Percentiles rank a stretch among this genome's conserved stretches.
These are phyloP conservation scores for Phytophthora brassicae DNA, from an alignment of 352 stramenopile genomes.

Conservation along the genomic window DNA sequence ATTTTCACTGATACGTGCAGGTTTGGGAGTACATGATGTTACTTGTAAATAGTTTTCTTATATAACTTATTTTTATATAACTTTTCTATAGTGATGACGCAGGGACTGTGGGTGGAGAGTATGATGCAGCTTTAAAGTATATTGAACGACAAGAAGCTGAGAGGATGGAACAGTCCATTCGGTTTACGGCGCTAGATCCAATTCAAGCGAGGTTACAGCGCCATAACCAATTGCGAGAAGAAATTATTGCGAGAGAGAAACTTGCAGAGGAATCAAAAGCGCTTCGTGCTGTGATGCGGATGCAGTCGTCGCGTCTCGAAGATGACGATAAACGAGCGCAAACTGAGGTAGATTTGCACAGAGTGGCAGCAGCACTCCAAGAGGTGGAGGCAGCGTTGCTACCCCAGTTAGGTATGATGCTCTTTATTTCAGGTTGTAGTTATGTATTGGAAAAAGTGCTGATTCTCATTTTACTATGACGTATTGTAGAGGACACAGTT, in stretches of 20 bases:
- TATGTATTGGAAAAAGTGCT: background rate
- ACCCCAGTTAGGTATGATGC: constrained; percentile 38
- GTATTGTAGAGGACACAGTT: constrained; percentile 40
- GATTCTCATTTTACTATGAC: background rate
- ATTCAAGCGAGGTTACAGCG: constrained; percentile 53
- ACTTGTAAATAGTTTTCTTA: background rate
- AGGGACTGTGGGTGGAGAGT: constrained; percentile 36
- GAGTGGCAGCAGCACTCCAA: constrained; percentile 44
- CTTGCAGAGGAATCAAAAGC: constrained; percentile 21
- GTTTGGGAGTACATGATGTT: constrained; percentile 14
- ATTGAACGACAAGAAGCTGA: constrained; percentile 61
- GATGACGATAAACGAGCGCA: constrained; percentile 47
- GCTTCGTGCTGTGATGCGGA: constrained; percentile 34
- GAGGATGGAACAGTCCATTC: constrained; percentile 74
- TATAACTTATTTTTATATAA: background rate
- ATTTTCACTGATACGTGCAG: constrained; percentile 60
- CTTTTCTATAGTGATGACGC: constrained; percentile 20
- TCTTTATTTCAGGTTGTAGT: background rate
- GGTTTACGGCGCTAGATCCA: constrained; percentile 76
- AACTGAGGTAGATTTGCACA: constrained; percentile 38
- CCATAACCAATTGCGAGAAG: constrained; percentile 43
- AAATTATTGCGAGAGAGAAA: constrained; percentile 37
- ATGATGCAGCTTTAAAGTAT: constrained; percentile 48
- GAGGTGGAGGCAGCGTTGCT: constrained; percentile 42
- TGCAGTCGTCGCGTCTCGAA: constrained; percentile 36